Evolutionary conservation across 2,329 filamentous ascomycete genomes (phyloP), one percentile per base, ranked within the genome.

Genomic region (Penicillium sp.): DNA sequence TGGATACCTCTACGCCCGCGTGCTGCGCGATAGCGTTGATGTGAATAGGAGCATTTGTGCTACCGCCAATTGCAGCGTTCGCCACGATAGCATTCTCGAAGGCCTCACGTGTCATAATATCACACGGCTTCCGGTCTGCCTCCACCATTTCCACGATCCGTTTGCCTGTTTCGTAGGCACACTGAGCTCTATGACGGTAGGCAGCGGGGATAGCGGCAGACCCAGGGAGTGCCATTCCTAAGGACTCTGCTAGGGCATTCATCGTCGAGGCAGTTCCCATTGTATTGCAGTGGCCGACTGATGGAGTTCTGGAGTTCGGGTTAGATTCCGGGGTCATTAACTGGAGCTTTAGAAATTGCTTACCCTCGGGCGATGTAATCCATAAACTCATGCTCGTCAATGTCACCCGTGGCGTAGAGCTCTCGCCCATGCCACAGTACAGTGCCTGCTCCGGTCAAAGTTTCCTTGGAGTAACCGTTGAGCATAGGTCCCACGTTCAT

Each of bases 31-130:
- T 76, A 10, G 81, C 82, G 38, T 78, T 80, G 46, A 84, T 69
- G 63, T 84, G 82, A 47, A 84, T 82, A 0, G 81, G 81, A 0
- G 81, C 81, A 58, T 84, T 84, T 4, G 81, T 83, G 59, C 79
- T 82, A 14, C 82, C 82, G 26, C 82, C 82, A 51, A 84, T 82
- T 20, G 81, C 81, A 2, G 79, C 81, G 58, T 82, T 83, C 40
- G 75, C 76, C 6, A 79, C 78, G 29, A 84, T 81, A 7, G 79
- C 81, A 57, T 84, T 84, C 68, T 84, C 81, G 55, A 84, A 84
- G 0, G 82, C 80, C 54, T 78, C 67, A 4, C 80, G 73, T 0
- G 81, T 83, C 77, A 84, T 77, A 62, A 84, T 79, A 56, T 84
- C 81, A 59, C 76, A 80, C 3, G 81, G 81, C 57, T 78, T 80